These are phyloP conservation scores for Nissolia schottii DNA, from an alignment of 306 rosid species.

Conservation along the genomic window DNA sequence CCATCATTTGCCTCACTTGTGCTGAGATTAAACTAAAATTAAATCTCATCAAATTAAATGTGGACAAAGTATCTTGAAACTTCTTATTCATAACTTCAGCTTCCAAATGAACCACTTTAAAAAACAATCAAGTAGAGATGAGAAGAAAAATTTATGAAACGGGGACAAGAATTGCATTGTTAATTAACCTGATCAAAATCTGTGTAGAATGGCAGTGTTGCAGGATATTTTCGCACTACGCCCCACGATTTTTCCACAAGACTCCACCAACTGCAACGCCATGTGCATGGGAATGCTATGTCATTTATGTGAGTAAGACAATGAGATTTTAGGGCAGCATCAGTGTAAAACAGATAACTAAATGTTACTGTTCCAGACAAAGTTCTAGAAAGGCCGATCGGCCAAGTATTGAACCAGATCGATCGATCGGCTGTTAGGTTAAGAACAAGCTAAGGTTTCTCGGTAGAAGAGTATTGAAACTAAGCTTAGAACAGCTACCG, in stretches of 20 bases:
- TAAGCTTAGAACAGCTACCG: no score
- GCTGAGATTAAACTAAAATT: neutral
- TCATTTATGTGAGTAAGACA: no score
- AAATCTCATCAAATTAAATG: neutral
- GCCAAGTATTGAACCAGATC: no score
- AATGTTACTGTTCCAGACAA: no score
- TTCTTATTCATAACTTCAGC: neutral
- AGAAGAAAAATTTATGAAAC: neutral
- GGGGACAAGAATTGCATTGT: neutral
- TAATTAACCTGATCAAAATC: constrained; percentile 90
- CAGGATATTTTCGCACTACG: constrained; percentile 39
- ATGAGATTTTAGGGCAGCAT: no score
- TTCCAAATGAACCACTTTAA: neutral
- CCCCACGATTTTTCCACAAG: constrained; percentile 93
- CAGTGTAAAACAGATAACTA: no score
- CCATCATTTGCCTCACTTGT: neutral
- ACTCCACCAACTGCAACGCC: constrained; percentile 82
- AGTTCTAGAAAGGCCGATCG: no score
- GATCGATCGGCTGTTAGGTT: no score
- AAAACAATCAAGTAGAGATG: neutral
- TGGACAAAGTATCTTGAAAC: neutral
- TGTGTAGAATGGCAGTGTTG: constrained; percentile 62
- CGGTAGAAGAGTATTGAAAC: no score
- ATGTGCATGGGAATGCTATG: constrained; percentile 28
- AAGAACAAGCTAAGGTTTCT: no score